A percentile compares a stretch with the other conserved stretches of the same genome.
phyloP scores from a whole-genome alignment of 2,329 filamentous ascomycete genomes.

The Xylaria arbuscula region DNA sequence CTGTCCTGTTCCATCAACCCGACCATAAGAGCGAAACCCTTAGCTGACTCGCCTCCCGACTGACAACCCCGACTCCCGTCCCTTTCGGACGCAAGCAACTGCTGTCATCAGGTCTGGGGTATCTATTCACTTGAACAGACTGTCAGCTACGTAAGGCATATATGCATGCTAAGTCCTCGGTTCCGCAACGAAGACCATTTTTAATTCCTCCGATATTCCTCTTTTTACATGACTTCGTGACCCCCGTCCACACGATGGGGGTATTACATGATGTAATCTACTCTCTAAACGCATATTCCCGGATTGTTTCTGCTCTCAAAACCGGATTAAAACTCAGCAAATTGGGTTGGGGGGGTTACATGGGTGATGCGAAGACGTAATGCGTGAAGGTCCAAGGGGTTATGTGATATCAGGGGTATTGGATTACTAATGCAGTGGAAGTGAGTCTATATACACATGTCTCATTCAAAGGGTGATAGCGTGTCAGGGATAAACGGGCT shows the following conservation, averaged over 20 bases:
- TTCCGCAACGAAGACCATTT: conserved; percentile 38
- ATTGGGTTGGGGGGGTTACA: conserved; percentile 40
- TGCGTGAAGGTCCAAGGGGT: conserved; percentile 39
- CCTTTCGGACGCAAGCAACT: conserved; percentile 32
- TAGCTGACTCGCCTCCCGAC: conserved; percentile 20
- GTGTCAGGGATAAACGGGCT: conserved; percentile 24
- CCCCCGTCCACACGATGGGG: conserved; percentile 44
- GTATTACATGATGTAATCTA: conserved; percentile 53
- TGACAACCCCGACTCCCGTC: conserved; percentile 28
- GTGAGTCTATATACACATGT: conserved; percentile 51
- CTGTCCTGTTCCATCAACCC: conserved; percentile 11
- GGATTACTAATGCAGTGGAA: conserved; percentile 49
- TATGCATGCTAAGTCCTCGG: conserved; percentile 29
- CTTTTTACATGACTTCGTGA: conserved; percentile 54
- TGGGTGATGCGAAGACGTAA: conserved; percentile 40
- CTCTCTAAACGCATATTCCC: conserved; percentile 51
- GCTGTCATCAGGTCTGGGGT: conserved; percentile 28
- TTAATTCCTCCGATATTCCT: conserved; percentile 42
- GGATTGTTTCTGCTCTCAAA: conserved; percentile 49
- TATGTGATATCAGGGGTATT: conserved; percentile 48
- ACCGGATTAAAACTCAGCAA: conserved; percentile 52
- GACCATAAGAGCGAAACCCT: conserved; percentile 16
- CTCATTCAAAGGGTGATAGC: conserved; percentile 38
- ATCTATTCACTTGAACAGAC: conserved; percentile 50
- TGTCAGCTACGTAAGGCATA: conserved; percentile 36